Evolutionary conservation across 805 yeast species (phyloP).

Genomic region (Candida stauntonica): DNA sequence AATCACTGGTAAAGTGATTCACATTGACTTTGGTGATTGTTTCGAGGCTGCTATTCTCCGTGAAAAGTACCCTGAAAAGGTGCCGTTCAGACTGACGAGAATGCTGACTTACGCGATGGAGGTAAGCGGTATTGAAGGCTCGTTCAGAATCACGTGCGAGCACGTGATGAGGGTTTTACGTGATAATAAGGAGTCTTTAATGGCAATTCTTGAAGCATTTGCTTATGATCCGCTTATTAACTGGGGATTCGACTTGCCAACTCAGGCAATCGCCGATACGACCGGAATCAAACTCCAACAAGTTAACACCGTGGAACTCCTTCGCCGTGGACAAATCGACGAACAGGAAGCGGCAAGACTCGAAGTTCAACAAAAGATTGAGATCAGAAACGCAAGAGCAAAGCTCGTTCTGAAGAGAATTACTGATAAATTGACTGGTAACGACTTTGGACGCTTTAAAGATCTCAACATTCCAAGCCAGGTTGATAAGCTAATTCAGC

Average conservation of each 20-base stretch:
- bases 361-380: slow-evolving; percentile 64
- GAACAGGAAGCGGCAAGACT: slow-evolving; percentile 71
- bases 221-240: slow-evolving; percentile 97
- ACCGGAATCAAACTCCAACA: slow-evolving; percentile 67
- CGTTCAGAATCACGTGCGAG: slow-evolving; percentile 93
- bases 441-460: slow-evolving; percentile 72
- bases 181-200: slow-evolving; percentile 89
- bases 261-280: slow-evolving; percentile 68
- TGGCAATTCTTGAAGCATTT: slow-evolving; percentile 98
- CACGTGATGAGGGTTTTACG: slow-evolving; percentile 94
- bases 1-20: slow-evolving; percentile 91
- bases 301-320: slow-evolving; percentile 62
- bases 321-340: slow-evolving; percentile 69
- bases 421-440: slow-evolving; percentile 88
- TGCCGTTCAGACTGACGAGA: slow-evolving; percentile 93
- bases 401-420: slow-evolving; percentile 84
- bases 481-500: slow-evolving; percentile 89
- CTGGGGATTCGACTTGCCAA: slow-evolving; percentile 97
- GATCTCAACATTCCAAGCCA: slow-evolving; percentile 82
- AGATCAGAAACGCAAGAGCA: slow-evolving; percentile 84
- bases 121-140: slow-evolving; percentile 97
- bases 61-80: slow-evolving; percentile 97
- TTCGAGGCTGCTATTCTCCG: slow-evolving; percentile 96
- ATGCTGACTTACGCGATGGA: slow-evolving; percentile 99
- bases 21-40: slow-evolving; percentile 98